These are phyloP conservation scores for Quercus agrifolia DNA, from an alignment of 306 rosid species.

Conservation along the genomic window DNA sequence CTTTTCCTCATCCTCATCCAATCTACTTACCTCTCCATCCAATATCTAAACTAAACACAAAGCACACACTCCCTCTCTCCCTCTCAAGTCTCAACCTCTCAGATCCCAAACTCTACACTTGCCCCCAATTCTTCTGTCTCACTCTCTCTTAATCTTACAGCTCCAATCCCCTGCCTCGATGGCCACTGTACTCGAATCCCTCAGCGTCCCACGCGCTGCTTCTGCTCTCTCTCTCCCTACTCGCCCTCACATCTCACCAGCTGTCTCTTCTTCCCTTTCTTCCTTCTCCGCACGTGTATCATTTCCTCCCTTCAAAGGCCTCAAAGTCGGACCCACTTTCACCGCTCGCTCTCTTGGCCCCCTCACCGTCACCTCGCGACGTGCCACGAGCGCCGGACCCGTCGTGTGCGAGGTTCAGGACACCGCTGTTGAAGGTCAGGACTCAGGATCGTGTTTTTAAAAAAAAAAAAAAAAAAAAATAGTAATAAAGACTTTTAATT, in stretches of 20 bases:
- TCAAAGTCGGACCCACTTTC: constrained; percentile 38
- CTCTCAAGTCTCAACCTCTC: not conserved
- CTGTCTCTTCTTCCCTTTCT: constrained; percentile 32
- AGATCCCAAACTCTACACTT: constrained; percentile 1
- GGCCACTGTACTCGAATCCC: constrained; percentile 67
- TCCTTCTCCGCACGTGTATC: constrained; percentile 27
- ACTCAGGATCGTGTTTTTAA: no score
- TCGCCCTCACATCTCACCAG: constrained; percentile 24
- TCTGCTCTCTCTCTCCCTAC: constrained; percentile 29
- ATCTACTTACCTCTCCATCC: not conserved
- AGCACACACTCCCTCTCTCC: not conserved
- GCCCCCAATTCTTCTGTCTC: no score
- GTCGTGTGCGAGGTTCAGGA: constrained; percentile 72
- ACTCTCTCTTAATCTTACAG: constrained; percentile 13
- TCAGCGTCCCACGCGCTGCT: constrained; percentile 52
- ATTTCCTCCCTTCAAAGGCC: constrained; percentile 50
- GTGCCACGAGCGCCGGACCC: constrained; percentile 33
- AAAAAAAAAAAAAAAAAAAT: no score
- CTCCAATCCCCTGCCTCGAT: constrained; percentile 53
- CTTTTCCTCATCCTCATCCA: no score
- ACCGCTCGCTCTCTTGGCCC: constrained; percentile 21
- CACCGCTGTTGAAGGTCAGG: constrained; percentile 64
- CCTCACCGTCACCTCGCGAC: constrained; percentile 20
- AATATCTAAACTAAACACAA: not conserved
- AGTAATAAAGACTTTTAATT: no score